Percentiles rank a stretch among this genome's conserved stretches.
Evolutionary conservation across 2,329 filamentous ascomycete species (phyloP).

Genomic region (Fusarium floridanum): DNA sequence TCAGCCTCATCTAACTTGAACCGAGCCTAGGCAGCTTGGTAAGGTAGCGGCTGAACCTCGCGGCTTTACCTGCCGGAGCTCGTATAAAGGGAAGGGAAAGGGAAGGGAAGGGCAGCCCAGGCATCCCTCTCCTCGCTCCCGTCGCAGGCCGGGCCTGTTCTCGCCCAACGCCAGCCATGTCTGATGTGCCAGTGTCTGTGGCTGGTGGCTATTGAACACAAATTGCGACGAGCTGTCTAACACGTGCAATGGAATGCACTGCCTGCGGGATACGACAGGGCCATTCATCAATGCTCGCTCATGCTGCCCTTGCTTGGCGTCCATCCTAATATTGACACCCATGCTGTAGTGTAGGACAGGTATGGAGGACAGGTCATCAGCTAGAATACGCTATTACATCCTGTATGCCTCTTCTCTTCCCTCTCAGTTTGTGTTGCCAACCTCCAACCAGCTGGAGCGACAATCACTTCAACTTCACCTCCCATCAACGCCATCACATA

Average conservation of each 20-base stretch:
- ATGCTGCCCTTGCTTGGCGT: slow-evolving; percentile 38
- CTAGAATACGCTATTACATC: neutral
- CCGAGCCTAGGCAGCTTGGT: slow-evolving; percentile 17
- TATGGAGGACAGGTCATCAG: neutral
- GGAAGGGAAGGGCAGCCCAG: neutral
- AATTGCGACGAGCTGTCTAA: slow-evolving; percentile 31
- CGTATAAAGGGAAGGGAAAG: neutral
- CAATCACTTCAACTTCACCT: neutral
- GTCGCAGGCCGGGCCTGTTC: neutral
- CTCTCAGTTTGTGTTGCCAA: neutral
- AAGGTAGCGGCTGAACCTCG: slow-evolving; percentile 25
- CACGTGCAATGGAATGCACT: slow-evolving; percentile 39
- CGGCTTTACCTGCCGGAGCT: neutral
- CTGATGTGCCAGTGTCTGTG: slow-evolving; percentile 24
- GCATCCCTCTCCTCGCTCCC: neutral
- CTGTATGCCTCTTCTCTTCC: neutral
- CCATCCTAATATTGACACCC: slow-evolving; percentile 10
- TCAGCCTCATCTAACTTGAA: slow-evolving; percentile 25
- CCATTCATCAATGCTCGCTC: slow-evolving; percentile 21
- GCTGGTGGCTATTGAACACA: slow-evolving; percentile 28
- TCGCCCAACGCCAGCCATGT: neutral
- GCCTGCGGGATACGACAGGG: slow-evolving; percentile 24
- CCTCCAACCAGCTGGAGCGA: neutral
- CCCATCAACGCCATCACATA: neutral
- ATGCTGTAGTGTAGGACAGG: slow-evolving; percentile 1